Conservation (phyloP, 768 basidiomycete species). For the Mycena galericulata region DNA sequence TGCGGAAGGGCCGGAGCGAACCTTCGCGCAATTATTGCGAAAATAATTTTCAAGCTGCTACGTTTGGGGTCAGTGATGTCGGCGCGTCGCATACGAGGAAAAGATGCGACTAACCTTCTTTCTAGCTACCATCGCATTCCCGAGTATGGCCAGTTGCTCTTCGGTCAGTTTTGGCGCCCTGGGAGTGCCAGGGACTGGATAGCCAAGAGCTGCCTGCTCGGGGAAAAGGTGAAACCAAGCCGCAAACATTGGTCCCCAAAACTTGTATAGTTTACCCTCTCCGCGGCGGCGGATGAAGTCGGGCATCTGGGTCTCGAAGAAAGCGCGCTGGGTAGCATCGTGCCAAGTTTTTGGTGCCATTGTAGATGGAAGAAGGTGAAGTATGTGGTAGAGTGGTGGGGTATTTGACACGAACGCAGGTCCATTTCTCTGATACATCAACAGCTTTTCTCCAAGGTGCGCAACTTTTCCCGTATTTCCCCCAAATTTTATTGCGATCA, state of each 20-base stretch:
- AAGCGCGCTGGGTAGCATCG: not conserved
- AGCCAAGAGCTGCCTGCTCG: not conserved
- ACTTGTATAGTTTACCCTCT: not conserved
- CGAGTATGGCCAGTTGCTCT: not conserved
- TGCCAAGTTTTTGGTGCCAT: not conserved
- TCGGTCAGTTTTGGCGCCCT: not conserved
- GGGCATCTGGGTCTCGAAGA: not conserved
- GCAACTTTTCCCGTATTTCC: no score
- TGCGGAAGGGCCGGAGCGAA: not conserved
- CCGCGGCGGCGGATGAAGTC: not conserved
- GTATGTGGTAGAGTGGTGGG: no score
- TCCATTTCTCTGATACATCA: no score
- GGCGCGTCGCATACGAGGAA: not conserved
- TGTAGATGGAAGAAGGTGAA: no score
- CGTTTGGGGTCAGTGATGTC: not conserved
- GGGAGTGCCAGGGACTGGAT: not conserved
- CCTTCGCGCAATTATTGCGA: not conserved
- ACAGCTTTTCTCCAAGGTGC: no score
- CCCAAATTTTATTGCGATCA: no score
- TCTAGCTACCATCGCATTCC: not conserved
- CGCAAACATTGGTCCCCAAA: conserved; percentile 1
- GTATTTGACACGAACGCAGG: no score
- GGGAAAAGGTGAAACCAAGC: not conserved
- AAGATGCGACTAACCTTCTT: not conserved
- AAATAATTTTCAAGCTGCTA: not conserved